Percentiles rank a stretch among this genome's conserved stretches.
phyloP scores from a whole-genome alignment of 192 early-diverging fungal species.

The Podila clonocystis region DNA sequence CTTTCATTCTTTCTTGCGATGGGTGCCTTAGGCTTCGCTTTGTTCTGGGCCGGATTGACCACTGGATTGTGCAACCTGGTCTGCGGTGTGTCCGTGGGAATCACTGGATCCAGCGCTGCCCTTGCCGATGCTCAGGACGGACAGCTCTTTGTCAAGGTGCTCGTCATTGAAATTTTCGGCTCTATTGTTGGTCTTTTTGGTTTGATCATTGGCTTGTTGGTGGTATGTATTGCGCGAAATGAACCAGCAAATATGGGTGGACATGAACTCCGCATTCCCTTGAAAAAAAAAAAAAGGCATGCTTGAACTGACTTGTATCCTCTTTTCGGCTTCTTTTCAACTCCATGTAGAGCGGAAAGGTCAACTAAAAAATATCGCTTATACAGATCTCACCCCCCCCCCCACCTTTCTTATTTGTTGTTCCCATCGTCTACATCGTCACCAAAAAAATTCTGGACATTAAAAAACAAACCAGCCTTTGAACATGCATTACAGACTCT shows the following conservation, averaged over 20 bases:
- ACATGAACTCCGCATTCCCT: neutral
- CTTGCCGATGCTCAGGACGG: slow-evolving; percentile 96
- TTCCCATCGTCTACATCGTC: neutral
- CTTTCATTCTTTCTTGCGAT: neutral
- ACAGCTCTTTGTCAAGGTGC: slow-evolving; percentile 95
- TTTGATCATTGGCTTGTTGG: slow-evolving; percentile 91
- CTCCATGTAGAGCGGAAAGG: slow-evolving; percentile 19
- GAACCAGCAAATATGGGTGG: neutral
- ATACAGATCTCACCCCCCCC: neutral
- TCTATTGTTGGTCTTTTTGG: slow-evolving; percentile 97
- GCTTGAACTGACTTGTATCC: neutral
- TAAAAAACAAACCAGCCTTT: no score
- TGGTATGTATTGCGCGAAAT: slow-evolving; percentile 54
- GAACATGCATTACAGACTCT: no score
- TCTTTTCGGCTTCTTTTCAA: neutral
- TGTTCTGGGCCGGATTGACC: slow-evolving; percentile 98
- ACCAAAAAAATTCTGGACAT: neutral
- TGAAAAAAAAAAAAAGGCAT: neutral
- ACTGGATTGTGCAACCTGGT: slow-evolving; percentile 93
- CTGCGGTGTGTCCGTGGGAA: slow-evolving; percentile 93
- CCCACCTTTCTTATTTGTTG: neutral
- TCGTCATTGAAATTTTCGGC: slow-evolving; percentile 98
- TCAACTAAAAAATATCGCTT: slow-evolving; percentile 4
- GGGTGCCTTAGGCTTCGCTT: slow-evolving; percentile 71
- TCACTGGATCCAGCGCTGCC: slow-evolving; percentile 93